A percentile compares a stretch with the other conserved stretches of the same genome.
Conservation (phyloP, 2,329 filamentous ascomycete genomes). For the Fusarium sp. region DNA sequence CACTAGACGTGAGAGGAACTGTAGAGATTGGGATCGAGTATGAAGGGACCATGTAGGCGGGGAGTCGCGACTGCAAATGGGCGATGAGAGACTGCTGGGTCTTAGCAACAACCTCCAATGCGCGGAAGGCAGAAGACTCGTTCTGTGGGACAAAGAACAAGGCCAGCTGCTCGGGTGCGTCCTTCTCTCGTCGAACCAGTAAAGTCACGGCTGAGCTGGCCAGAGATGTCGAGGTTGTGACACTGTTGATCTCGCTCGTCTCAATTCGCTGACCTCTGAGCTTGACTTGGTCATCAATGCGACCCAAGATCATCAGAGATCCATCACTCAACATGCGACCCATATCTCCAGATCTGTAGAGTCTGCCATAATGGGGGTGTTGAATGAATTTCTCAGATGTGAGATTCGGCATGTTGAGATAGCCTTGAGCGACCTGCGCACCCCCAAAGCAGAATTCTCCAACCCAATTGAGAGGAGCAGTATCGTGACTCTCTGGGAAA, state of each 20-base stretch:
- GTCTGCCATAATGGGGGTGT: conserved; percentile 74
- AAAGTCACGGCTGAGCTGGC: conserved; percentile 75
- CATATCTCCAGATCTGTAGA: conserved; percentile 87
- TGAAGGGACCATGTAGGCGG: conserved; percentile 83
- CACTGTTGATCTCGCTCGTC: conserved; percentile 77
- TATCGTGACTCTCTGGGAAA: conserved; percentile 55
- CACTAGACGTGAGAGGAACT: conserved; percentile 79
- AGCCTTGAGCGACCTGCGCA: conserved; percentile 81
- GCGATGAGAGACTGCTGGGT: conserved; percentile 63
- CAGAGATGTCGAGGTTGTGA: conserved; percentile 63
- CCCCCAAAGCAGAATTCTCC: conserved; percentile 92
- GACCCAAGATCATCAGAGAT: conserved; percentile 77
- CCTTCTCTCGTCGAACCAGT: conserved; percentile 59
- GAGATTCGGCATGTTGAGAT: conserved; percentile 73
- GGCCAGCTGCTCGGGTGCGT: conserved; percentile 66
- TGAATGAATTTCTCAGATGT: conserved; percentile 76
- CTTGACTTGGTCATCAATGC: conserved; percentile 85
- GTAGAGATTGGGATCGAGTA: conserved; percentile 76
- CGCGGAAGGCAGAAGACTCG: conserved; percentile 45
- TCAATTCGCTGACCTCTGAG: conserved; percentile 85
- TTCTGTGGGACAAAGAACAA: conserved; percentile 73
- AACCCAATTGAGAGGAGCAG: conserved; percentile 76
- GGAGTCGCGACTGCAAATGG: conserved; percentile 67
- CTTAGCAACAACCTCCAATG: conserved; percentile 52
- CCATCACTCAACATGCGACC: conserved; percentile 83